A percentile compares a stretch with the other conserved stretches of the same genome.
These are phyloP conservation scores for Trichoderma semiorbis DNA, from an alignment of 2,329 filamentous ascomycete genomes.

Conservation along the genomic window DNA sequence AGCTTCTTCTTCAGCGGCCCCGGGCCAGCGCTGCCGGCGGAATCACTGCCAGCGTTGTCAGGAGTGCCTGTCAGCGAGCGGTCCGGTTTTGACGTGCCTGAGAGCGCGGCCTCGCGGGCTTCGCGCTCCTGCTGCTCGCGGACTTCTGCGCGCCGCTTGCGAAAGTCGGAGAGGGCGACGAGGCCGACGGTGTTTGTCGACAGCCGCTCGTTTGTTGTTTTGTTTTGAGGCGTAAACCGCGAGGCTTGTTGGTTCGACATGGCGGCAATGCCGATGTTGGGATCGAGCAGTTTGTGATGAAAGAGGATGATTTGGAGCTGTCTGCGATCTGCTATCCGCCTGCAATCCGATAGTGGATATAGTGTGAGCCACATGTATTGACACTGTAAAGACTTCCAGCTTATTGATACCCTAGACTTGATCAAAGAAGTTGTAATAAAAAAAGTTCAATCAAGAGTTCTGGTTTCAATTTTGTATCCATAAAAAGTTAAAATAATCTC, in stretches of 20 bases:
- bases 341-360: not conserved
- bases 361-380: not conserved
- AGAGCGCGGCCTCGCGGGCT: conserved; percentile 59
- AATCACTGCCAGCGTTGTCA: conserved; percentile 39
- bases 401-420: not conserved
- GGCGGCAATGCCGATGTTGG: not conserved
- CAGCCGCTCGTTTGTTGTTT: conserved; percentile 75
- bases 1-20: conserved; percentile 27
- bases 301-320: not conserved
- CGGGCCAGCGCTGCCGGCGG: conserved; percentile 23
- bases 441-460: not conserved
- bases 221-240: conserved; percentile 72
- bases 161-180: conserved; percentile 87
- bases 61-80: conserved; percentile 48
- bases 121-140: conserved; percentile 86
- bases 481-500: too few relatives aligned
- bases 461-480: not conserved
- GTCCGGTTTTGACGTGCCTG: conserved; percentile 46
- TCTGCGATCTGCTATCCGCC: not conserved
- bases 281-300: conserved; percentile 26
- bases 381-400: not conserved
- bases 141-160: conserved; percentile 92
- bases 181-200: conserved; percentile 87
- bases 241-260: conserved; percentile 33
- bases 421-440: not conserved